phyloP scores from a whole-genome alignment of 2,329 filamentous ascomycete genomes.

The Paracorniculantispora psalliotae region DNA sequence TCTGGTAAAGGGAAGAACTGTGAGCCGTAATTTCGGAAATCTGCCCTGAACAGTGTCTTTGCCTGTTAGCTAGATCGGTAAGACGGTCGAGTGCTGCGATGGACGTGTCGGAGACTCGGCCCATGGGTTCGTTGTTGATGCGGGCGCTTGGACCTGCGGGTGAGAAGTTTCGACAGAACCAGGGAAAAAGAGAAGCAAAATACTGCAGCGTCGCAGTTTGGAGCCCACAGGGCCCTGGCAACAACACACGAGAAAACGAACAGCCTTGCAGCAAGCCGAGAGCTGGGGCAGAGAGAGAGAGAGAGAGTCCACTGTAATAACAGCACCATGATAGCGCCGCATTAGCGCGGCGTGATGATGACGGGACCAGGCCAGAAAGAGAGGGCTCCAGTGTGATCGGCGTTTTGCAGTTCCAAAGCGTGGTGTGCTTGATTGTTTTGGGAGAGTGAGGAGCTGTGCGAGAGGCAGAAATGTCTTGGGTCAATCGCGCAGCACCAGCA shows the following conservation, averaged over 20 bases:
- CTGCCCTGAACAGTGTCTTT: not conserved
- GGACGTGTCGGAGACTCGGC: not conserved
- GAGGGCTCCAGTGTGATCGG: not conserved
- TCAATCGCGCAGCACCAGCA: not conserved
- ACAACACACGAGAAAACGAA: not conserved
- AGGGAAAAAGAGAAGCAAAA: not conserved
- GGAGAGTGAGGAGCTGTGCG: not conserved
- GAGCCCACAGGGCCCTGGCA: no score
- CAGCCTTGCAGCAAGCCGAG: not conserved
- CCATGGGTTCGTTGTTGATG: not conserved
- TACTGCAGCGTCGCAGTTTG: not conserved
- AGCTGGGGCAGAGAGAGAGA: not conserved
- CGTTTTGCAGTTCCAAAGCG: not conserved
- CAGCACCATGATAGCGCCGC: not conserved
- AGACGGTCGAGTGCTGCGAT: not conserved
- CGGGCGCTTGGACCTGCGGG: not conserved
- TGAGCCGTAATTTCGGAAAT: not conserved
- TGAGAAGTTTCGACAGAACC: not conserved
- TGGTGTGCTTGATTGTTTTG: not conserved
- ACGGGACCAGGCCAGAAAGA: not conserved
- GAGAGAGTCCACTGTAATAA: slow-evolving; percentile 1
- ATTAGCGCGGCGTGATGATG: slow-evolving; percentile 1
- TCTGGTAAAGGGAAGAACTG: not conserved
- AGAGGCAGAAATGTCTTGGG: not conserved
- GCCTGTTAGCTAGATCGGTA: not conserved